Conservation (phyloP, 1,139 yeast genomes). For the Pichia sp. region DNA sequence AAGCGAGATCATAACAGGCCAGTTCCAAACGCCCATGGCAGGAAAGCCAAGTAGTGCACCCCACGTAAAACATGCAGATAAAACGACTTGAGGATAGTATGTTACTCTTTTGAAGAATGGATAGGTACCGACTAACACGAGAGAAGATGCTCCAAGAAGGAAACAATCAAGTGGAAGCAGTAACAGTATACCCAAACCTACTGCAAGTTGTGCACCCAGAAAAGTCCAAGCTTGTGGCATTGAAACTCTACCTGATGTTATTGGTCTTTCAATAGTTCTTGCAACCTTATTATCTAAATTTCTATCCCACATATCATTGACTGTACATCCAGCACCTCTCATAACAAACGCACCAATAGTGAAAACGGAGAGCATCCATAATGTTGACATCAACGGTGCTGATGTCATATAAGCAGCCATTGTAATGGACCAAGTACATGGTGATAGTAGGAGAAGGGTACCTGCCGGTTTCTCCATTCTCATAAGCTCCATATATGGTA, state of each 20-base stretch:
- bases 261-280: constrained; percentile 82
- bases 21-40: constrained; percentile 81
- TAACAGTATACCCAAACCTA: constrained; percentile 69
- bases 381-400: constrained; percentile 60
- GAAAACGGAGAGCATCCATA: constrained; percentile 56
- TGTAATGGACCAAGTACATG: constrained; percentile 75
- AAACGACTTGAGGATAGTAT: constrained; percentile 83
- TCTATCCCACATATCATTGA: constrained; percentile 82
- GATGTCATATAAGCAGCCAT: constrained; percentile 74
- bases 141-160: constrained; percentile 70
- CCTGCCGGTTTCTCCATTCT: constrained; percentile 94
- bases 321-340: constrained; percentile 98
- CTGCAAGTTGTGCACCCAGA: constrained; percentile 64
- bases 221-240: constrained; percentile 67
- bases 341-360: constrained; percentile 80
- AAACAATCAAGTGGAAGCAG: constrained; percentile 78
- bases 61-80: constrained; percentile 88
- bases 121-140: constrained; percentile 75
- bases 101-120: constrained; percentile 93
- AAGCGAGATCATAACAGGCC: constrained; percentile 70
- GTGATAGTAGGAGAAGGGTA: constrained; percentile 71
- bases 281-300: constrained; percentile 78
- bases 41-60: constrained; percentile 93
- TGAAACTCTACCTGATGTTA: constrained; percentile 78
- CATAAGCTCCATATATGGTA: constrained; percentile 89